These are phyloP conservation scores for Tetradesmus lagerheimii DNA, from an alignment of 139 green algal species.

Conservation along the genomic window DNA sequence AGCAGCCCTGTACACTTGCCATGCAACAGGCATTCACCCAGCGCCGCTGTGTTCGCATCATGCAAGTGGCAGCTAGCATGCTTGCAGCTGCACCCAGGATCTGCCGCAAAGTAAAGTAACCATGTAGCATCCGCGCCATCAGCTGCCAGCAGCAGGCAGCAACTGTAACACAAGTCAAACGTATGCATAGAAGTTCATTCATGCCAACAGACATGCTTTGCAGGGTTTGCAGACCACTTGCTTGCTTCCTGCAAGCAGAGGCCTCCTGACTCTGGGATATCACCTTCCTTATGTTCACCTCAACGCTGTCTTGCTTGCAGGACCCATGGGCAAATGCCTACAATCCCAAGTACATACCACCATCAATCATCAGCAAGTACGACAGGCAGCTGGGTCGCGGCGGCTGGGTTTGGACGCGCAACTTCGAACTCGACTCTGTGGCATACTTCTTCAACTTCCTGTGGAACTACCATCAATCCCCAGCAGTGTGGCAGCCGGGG, in stretches of 20 bases:
- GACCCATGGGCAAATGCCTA: constrained; percentile 77
- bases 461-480: constrained; percentile 66
- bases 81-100: background rate
- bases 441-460: constrained; percentile 77
- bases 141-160: no score
- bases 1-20: no score
- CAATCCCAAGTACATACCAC: constrained; percentile 51
- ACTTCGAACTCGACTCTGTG: constrained; percentile 77
- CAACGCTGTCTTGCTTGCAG: constrained; percentile 23
- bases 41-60: no score
- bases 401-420: constrained; percentile 72
- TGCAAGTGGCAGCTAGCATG: background rate
- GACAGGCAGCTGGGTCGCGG: constrained; percentile 61
- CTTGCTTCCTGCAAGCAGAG: background rate
- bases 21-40: no score
- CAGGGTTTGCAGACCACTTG: no score
- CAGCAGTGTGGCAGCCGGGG: constrained; percentile 48
- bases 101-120: no score
- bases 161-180: no score
- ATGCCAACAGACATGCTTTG: no score
- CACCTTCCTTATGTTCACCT: background rate
- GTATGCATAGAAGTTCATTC: no score
- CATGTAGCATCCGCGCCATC: no score
- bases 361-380: constrained; percentile 36
- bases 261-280: background rate